Evolutionary conservation across 2,329 filamentous ascomycete species (phyloP).

Genomic region (Nemania serpens): DNA sequence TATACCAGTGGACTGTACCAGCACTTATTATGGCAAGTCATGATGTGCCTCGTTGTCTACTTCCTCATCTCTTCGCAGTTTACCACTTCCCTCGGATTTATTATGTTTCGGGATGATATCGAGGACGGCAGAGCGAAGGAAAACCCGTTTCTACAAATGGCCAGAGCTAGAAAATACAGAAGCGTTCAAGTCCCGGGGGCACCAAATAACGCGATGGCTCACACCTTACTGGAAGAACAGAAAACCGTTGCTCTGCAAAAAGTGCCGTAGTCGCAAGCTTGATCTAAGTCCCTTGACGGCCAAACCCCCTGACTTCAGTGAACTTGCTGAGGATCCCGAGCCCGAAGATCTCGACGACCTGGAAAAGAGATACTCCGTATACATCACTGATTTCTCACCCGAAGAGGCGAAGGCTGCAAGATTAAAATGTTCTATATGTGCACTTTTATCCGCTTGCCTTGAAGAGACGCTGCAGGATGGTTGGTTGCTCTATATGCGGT

Average conservation of each 20-base stretch:
- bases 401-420: not conserved
- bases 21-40: not conserved
- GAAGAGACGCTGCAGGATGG: not conserved
- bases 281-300: constrained; percentile 6
- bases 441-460: not conserved
- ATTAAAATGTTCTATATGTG: constrained; percentile 11
- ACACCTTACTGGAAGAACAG: not conserved
- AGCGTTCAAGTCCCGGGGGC: not conserved
- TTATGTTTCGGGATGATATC: not conserved
- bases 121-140: not conserved
- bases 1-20: not conserved
- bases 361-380: constrained; percentile 5
- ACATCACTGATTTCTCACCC: constrained; percentile 8
- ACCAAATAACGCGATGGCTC: not conserved
- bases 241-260: not conserved
- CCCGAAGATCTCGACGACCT: not conserved
- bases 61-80: not conserved
- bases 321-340: not conserved
- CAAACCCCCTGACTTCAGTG: not conserved
- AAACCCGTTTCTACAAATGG: not conserved
- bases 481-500: constrained; percentile 11
- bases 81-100: not conserved
- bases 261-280: constrained; percentile 6
- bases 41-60: not conserved
- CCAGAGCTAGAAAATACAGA: not conserved